Base-by-base conservation (phyloP, 495 filamentous ascomycete genomes). In the Amorphotheca resinae region DNA sequence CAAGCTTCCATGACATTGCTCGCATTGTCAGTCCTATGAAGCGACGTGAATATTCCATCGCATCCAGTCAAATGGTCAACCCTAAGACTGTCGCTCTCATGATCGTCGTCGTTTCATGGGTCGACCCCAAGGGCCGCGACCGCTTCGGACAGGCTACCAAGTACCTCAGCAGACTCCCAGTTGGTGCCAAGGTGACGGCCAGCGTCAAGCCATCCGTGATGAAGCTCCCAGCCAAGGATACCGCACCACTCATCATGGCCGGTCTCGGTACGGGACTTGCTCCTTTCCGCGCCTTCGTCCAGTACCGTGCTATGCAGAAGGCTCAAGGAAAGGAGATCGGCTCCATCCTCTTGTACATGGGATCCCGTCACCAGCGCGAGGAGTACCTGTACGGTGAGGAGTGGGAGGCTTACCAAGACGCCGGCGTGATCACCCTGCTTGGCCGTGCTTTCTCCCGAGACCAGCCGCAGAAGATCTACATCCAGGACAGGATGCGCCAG, bases 351-450 rank as follows among this genome's bases (percentile, higher is more conserved):
- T 70, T 98, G 45, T 98, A 96, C 71, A 88, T 98, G 72, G 91
- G 91, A 51, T 88, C 85, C 4, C 86, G 91, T 34, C 87, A 94
- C 72, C 87, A 93, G 67, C 83, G 87, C 44, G 93, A 98, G 66
- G 91, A 98, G 66, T 98, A 98, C 61, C 82, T 95, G 34, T 98
- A 98, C 56, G 91, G 91, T 50, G 91, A 98, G 66, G 91, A 98
- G 62, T 98, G 91, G 91, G 93, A 98, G 63, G 91, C 91, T 2
- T 98, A 98, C 62, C 76, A 89, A 59, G 87, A 87, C 42, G 87
- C 93, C 1, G 91, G 91, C 42, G 81, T 98, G 51, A 85, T 98
- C 61, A 96, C 93, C 3, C 73, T 94, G 22, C 76, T 98, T 16
- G 93, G 93, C 18, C 77, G 84, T 34, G 91, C 91, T 12, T 98